Evolutionary conservation across 2,329 filamentous ascomycete genomes (phyloP), one percentile per base, ranked within the genome.

Genomic region (Alternaria sp.): DNA sequence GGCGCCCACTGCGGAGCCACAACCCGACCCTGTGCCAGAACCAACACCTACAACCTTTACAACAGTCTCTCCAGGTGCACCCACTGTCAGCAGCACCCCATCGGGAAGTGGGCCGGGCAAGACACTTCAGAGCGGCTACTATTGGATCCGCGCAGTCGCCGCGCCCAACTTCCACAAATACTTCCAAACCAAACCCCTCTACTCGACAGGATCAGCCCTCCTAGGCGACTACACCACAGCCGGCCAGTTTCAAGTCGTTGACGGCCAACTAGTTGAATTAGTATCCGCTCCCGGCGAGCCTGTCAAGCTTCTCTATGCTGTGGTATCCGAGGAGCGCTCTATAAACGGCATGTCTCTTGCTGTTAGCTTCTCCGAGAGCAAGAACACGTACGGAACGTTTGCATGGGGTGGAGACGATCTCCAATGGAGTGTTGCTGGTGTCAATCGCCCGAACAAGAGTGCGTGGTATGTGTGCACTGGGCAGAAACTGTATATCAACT

Each of bases 391-490:
- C 59, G 86, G 86, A 7, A 82, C 81, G 0, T 88, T 88, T 70
- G 81, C 75, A 0, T 89, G 83, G 73, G 82, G 83, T 63, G 86
- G 86, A n/a, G 86, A 88, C 71, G 82, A 85, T 3, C 70, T 88
- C 34, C 84, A 83, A 11, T 88, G 86, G 87, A 80, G 74, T 54
- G 80, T 79, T 14, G 70, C 80, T 1, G 81, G 80, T 24, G 75
- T 88, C 34, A 75, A 77, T 49, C 73, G 86, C 36, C 86, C 85
- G 51, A 89, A 88, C 69, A 69, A 81, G 44, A 84, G 82, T 20
- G 86, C 87, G 1, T 89, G 86, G 85, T 82, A 87, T 64, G 86
- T 88, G 53, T 89, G 86, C 63, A 78, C 76, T 46, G 78, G 79
- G 6, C 82, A 86, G 75, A 69, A 73, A 52, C 64, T 88, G 62